A percentile compares a stretch with the other conserved stretches of the same genome.
These are phyloP conservation scores for Vitis labrusca DNA, from an alignment of 164 flowering plant species.

Conservation along the genomic window DNA sequence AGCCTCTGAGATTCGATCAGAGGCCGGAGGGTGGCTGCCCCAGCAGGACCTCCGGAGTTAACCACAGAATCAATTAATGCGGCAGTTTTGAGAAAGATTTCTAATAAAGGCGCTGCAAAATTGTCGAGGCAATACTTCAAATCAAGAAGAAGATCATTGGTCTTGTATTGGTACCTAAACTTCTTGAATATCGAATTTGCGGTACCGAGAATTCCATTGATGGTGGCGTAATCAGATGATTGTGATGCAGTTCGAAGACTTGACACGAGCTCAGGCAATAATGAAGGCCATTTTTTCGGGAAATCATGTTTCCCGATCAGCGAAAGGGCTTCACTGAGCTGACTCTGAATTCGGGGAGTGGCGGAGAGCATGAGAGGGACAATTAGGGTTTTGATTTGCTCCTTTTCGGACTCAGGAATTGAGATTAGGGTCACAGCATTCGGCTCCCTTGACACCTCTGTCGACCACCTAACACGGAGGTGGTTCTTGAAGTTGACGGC, in stretches of 20 bases:
- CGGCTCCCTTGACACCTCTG: slow-evolving; percentile 14
- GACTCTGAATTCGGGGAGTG: slow-evolving; percentile 60
- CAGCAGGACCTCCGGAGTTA: slow-evolving; percentile 36
- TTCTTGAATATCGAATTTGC: slow-evolving; percentile 85
- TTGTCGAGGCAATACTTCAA: slow-evolving; percentile 81
- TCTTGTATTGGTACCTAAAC: slow-evolving; percentile 67
- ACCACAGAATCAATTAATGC: slow-evolving; percentile 41
- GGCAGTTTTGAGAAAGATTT: slow-evolving; percentile 63
- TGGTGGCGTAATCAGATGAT: slow-evolving; percentile 49
- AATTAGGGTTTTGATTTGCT: slow-evolving; percentile 74
- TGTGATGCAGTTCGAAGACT: slow-evolving; percentile 45
- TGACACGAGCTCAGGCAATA: slow-evolving; percentile 76
- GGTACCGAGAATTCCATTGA: slow-evolving; percentile 87
- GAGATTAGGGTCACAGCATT: slow-evolving; percentile 21
- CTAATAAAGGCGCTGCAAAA: slow-evolving; percentile 68
- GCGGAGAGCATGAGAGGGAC: slow-evolving; percentile 76
- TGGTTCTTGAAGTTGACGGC: slow-evolving; percentile 93
- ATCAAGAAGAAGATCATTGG: slow-evolving; percentile 72
- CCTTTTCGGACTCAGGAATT: slow-evolving; percentile 60
- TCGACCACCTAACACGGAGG: slow-evolving; percentile 66
- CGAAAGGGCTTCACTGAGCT: slow-evolving; percentile 81
- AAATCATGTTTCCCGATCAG: slow-evolving; percentile 85
- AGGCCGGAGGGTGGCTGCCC: slow-evolving; percentile 25
- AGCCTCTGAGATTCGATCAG: slow-evolving; percentile 81
- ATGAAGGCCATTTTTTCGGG: slow-evolving; percentile 72